These are phyloP conservation scores for Combretum micranthum DNA, from an alignment of 345 rosid genomes.

Conservation along the genomic window DNA sequence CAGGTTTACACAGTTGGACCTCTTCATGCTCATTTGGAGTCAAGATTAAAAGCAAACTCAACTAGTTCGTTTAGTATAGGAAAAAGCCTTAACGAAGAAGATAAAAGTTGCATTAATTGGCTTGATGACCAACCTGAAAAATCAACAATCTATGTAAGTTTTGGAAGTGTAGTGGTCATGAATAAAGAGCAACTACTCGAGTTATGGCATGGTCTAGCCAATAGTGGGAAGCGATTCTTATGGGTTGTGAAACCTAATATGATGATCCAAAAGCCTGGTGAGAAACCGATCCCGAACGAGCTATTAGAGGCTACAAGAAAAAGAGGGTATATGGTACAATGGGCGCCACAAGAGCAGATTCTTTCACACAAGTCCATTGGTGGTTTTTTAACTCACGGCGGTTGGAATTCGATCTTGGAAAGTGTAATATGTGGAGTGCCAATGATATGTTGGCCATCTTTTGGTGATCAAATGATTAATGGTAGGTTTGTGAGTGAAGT, in stretches of 20 bases:
- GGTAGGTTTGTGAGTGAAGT: constrained; percentile 46
- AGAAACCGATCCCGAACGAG: constrained; percentile 11
- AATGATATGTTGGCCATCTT: constrained; percentile 66
- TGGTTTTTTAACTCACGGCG: constrained; percentile 61
- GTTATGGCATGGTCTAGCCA: constrained; percentile 34
- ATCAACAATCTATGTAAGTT: constrained; percentile 40
- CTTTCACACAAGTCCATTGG: constrained; percentile 41
- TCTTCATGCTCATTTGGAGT: constrained; percentile 1
- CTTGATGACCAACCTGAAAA: constrained; percentile 28
- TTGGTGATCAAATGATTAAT: constrained; percentile 53
- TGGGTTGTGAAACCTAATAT: constrained; percentile 29
- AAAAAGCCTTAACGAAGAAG: constrained; percentile 29
- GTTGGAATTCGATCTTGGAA: constrained; percentile 83
- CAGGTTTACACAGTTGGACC: not conserved
- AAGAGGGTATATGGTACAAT: constrained; percentile 19
- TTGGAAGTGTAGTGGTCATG: constrained; percentile 26
- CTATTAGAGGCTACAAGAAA: constrained; percentile 10
- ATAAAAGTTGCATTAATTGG: constrained; percentile 34
- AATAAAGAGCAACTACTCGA: constrained; percentile 26
- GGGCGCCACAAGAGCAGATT: constrained; percentile 46
- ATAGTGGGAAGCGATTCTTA: constrained; percentile 31
- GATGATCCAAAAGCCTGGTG: constrained; percentile 5
- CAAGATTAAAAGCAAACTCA: not conserved
- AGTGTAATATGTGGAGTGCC: constrained; percentile 53
- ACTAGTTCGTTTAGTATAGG: constrained; percentile 1